Evolutionary conservation across 805 yeast species (phyloP).

Genomic region (Candida nemodendra): DNA sequence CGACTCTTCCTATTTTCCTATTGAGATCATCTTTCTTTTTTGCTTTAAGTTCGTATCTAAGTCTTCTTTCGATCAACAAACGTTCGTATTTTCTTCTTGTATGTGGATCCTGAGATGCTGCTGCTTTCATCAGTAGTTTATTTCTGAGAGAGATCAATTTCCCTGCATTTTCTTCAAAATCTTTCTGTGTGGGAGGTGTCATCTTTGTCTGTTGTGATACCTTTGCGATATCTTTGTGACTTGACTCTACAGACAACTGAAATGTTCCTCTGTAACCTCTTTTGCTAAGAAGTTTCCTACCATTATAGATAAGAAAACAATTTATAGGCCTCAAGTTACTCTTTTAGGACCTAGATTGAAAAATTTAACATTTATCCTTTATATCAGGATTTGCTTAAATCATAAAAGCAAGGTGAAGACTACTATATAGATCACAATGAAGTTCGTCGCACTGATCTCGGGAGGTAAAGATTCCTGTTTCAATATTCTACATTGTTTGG

Average conservation of each 20-base stretch:
- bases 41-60: conserved; percentile 15
- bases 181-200: conserved; percentile 4
- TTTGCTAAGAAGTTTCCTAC: no score
- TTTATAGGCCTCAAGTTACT: no score
- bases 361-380: no score
- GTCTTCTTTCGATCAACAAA: conserved; percentile 20
- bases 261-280: no score
- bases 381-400: no score
- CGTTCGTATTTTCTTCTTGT: conserved; percentile 20
- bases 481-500: conserved; percentile 82
- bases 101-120: conserved; percentile 21
- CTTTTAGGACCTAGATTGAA: no score
- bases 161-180: conserved; percentile 18
- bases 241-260: no score
- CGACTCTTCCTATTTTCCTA: conserved; percentile 14
- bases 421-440: no score
- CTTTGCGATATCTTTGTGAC: no score
- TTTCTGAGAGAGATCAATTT: conserved; percentile 20
- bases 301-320: no score
- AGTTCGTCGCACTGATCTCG: conserved; percentile 85
- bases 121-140: conserved; percentile 20
- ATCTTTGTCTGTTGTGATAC: no score
- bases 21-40: conserved; percentile 9
- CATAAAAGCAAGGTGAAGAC: no score
- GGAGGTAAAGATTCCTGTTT: conserved; percentile 97